Percentiles rank a stretch among this genome's conserved stretches.
Conservation (phyloP, 2,329 filamentous ascomycete species). For the Colletotrichum echinochloae region DNA sequence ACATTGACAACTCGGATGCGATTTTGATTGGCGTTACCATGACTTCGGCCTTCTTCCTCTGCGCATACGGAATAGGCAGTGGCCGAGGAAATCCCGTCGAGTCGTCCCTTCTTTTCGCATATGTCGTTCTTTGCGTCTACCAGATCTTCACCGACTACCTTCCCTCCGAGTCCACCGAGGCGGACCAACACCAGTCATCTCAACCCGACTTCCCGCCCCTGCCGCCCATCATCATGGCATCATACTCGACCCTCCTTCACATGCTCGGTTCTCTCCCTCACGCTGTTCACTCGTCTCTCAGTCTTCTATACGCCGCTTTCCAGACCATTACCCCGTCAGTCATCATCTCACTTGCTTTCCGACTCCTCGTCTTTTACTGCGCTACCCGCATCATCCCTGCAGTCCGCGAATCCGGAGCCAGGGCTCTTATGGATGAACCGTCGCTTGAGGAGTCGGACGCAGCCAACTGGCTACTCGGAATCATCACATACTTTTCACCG, state of each 20-base stretch:
- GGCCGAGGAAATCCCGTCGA: slow-evolving; percentile 84
- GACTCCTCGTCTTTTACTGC: slow-evolving; percentile 94
- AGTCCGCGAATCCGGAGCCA: slow-evolving; percentile 86
- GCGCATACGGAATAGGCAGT: slow-evolving; percentile 92
- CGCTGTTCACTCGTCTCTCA: slow-evolving; percentile 85
- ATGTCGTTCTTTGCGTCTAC: slow-evolving; percentile 98
- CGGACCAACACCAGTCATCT: slow-evolving; percentile 60
- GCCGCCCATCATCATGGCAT: slow-evolving; percentile 97
- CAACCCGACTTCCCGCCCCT: slow-evolving; percentile 96
- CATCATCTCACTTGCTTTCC: slow-evolving; percentile 93
- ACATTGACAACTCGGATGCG: slow-evolving; percentile 91
- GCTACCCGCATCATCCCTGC: slow-evolving; percentile 96
- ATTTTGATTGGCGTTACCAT: slow-evolving; percentile 92
- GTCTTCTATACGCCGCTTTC: slow-evolving; percentile 89
- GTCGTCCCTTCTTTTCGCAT: slow-evolving; percentile 65
- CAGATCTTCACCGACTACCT: slow-evolving; percentile 99
- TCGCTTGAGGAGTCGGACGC: slow-evolving; percentile 87
- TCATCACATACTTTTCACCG: slow-evolving; percentile 94
- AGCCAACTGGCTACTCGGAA: slow-evolving; percentile 81
- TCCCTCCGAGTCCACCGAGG: slow-evolving; percentile 74
- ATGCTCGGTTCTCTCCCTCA: slow-evolving; percentile 85
- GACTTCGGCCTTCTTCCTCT: slow-evolving; percentile 91
- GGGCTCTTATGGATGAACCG: slow-evolving; percentile 85
- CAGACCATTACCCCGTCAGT: slow-evolving; percentile 96
- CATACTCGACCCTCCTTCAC: slow-evolving; percentile 91